phyloP scores from a whole-genome alignment of 2,329 filamentous ascomycete species.

The Clarireedia sp. region DNA sequence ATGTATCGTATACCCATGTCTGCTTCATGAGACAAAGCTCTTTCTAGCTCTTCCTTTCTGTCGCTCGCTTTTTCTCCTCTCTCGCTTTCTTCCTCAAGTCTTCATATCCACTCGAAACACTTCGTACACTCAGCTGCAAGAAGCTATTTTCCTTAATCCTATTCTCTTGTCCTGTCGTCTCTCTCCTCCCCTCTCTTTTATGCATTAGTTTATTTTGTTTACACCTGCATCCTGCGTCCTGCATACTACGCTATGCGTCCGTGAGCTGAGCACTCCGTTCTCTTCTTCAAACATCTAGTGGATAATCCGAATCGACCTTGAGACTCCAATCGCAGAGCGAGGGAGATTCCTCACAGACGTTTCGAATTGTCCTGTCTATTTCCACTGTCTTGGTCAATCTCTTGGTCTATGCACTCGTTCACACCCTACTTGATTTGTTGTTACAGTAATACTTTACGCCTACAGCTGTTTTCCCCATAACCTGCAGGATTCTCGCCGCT shows the following conservation, averaged over 20 bases:
- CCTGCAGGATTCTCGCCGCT: constrained; percentile 9
- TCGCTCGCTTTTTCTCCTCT: too few species aligned
- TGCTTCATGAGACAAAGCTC: background rate
- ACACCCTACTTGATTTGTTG: constrained; percentile 2
- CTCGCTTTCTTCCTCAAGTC: too few species aligned
- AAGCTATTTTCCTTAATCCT: too few species aligned
- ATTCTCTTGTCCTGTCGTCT: background rate
- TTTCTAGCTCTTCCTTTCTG: background rate
- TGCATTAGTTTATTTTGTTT: background rate
- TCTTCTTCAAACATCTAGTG: constrained; percentile 3
- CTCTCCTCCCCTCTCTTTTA: background rate
- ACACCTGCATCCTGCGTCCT: constrained; percentile 1
- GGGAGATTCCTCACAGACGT: constrained; percentile 13
- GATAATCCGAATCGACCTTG: constrained; percentile 4
- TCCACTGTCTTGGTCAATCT: constrained; percentile 20
- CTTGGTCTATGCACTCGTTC: constrained; percentile 12
- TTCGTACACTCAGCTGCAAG: too few species aligned
- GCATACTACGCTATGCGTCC: background rate
- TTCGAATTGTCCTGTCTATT: constrained; percentile 20
- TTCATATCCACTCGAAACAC: too few species aligned
- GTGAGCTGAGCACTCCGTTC: constrained; percentile 3
- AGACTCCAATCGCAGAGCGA: constrained; percentile 7
- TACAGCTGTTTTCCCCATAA: constrained; percentile 10
- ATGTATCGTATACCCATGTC: background rate
- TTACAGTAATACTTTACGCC: constrained; percentile 4